These are phyloP conservation scores for Pelagomonas calceolata DNA, from an alignment of 108 stramenopile species.

Conservation along the genomic window DNA sequence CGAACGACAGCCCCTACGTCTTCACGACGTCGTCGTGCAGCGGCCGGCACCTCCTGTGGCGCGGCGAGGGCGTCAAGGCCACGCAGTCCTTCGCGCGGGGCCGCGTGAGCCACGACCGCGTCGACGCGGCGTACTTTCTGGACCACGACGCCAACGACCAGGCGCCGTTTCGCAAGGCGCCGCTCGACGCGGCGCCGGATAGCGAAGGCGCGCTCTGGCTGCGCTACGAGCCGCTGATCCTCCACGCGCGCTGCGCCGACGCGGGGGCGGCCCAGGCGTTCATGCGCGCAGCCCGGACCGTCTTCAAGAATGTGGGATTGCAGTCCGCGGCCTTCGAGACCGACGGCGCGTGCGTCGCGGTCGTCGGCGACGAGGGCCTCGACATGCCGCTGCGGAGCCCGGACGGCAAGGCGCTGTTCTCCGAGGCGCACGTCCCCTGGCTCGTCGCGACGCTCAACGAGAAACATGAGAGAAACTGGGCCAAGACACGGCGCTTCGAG, in stretches of 20 bases:
- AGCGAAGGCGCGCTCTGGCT: conserved; percentile 39
- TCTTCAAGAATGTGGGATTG: conserved; percentile 76
- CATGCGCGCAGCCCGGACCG: conserved; percentile 62
- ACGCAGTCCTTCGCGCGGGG: conserved; percentile 45
- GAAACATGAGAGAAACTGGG: conserved; percentile 68
- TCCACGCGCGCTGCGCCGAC: conserved; percentile 67
- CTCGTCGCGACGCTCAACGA: conserved; percentile 63
- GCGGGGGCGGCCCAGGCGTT: conserved; percentile 51
- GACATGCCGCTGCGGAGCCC: conserved; percentile 61
- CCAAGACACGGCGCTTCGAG: conserved; percentile 65
- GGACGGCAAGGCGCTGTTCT: neutral
- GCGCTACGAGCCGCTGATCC: conserved; percentile 72
- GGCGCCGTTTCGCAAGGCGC: neutral
- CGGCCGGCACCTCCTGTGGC: conserved; percentile 66
- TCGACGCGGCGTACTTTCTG: conserved; percentile 27
- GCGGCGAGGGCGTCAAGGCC: conserved; percentile 65
- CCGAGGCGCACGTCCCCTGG: conserved; percentile 34
- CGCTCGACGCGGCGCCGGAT: neutral
- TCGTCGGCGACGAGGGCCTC: conserved; percentile 62
- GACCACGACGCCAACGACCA: neutral
- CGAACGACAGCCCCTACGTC: conserved; percentile 58
- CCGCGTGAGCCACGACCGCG: conserved; percentile 60
- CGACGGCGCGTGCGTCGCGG: neutral
- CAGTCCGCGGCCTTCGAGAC: conserved; percentile 13
- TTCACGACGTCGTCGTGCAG: conserved; percentile 57